These are phyloP conservation scores for Fusarium aywerte DNA, from an alignment of 2,329 filamentous ascomycete genomes.

Conservation along the genomic window DNA sequence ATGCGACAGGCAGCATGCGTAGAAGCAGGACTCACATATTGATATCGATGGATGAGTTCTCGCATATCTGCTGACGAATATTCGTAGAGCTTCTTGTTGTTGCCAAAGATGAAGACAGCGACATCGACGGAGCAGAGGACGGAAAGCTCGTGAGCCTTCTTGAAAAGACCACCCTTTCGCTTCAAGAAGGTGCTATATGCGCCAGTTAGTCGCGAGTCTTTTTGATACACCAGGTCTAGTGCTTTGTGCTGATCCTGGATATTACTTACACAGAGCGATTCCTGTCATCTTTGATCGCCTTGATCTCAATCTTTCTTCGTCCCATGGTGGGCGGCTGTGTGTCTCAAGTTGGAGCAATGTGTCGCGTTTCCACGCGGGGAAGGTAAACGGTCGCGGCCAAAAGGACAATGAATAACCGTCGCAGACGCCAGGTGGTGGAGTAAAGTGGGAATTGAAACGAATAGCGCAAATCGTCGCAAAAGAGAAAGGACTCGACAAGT, in stretches of 20 bases:
- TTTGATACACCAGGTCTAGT: background rate
- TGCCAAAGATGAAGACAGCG: conserved; percentile 97
- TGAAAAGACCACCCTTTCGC: conserved; percentile 98
- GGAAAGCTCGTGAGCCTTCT: conserved; percentile 98
- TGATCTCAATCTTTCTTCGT: conserved; percentile 99
- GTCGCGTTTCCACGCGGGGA: conserved; percentile 42
- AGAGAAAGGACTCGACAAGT: conserved; percentile 1
- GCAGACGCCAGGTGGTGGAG: conserved; percentile 11
- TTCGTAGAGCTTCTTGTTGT: conserved; percentile 99
- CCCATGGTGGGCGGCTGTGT: conserved; percentile 71
- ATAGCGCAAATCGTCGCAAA: conserved; percentile 25
- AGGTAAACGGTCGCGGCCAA: conserved; percentile 23
- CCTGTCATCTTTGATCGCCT: conserved; percentile 98
- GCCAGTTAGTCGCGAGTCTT: conserved; percentile 35
- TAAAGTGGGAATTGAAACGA: conserved; percentile 9
- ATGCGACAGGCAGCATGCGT: conserved; percentile 12
- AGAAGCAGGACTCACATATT: conserved; percentile 76
- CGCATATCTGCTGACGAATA: conserved; percentile 95
- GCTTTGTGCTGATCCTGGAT: background rate
- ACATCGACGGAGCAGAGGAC: conserved; percentile 98
- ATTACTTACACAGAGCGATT: conserved; percentile 94
- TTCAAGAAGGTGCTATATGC: conserved; percentile 88
- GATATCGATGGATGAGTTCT: conserved; percentile 86
- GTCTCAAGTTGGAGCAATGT: conserved; percentile 25
- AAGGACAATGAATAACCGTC: conserved; percentile 26